Evolutionary conservation across 331 rosid species (phyloP), one percentile per base, ranked within the genome.

Genomic region (Quercus phellos): DNA sequence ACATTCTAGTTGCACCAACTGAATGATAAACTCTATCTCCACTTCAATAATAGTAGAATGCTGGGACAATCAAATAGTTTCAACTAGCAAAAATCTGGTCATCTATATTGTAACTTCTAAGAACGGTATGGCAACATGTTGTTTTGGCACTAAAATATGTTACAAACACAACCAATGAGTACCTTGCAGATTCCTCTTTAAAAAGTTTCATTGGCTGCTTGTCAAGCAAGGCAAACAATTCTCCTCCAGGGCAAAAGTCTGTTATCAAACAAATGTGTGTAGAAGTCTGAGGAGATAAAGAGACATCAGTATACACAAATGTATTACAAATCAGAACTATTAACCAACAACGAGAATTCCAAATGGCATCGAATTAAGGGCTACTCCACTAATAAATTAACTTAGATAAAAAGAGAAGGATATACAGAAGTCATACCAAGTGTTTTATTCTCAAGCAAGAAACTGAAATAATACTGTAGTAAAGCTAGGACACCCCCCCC

Each of bases 221-320:
- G 84, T 94, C 99, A 71, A 94, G 95, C 87, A 94, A 86, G 46
- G 96, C 90, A 81, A 92, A 94, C 83, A 94, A 81, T 88, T 94
- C 99, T 79, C 99, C 99, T 17, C 99, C 99, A 18, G 90, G 80
- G 72, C 78, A 90, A 80, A 92, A 94, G 88, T 94, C 99, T 53
- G 97, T 87, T 82, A 94, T 92, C 91, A 94, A 87, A 85, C 97
- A 92, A 79, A 94, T 89, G 76, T 94, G 99, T 22, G 99, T 90
- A 29, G 89, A 64, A 61, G 98, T 90, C 99, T 94, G 93, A 85
- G 64, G 77, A 88, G 77, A 86, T 53, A 53, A 79, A 55, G 74
- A 78, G 80, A 61, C 50, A 74, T 90, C 68, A 84, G 82, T 77
- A 64, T 11, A 80, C 68, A 58, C 75, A 38, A 61, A 12, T 69